These are phyloP conservation scores for Ilyonectria mors-panacis DNA, from an alignment of 2,329 filamentous ascomycete genomes.

Conservation along the genomic window DNA sequence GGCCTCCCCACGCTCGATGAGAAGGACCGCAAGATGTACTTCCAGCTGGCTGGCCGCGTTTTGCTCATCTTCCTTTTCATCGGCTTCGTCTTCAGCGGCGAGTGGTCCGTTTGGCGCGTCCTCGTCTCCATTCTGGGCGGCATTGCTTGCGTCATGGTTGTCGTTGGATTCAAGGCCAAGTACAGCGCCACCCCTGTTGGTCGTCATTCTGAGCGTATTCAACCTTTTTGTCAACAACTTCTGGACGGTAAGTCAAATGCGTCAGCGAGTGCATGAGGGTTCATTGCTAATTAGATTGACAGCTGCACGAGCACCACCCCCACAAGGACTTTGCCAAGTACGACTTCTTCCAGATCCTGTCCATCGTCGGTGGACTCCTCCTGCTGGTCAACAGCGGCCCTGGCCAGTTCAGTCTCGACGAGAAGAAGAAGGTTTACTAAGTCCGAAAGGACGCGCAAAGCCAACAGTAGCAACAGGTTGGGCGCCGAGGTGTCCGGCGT, in stretches of 20 bases:
- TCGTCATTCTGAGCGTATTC: slow-evolving; percentile 95
- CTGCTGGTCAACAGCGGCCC: slow-evolving; percentile 99
- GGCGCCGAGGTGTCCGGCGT: slow-evolving; percentile 25
- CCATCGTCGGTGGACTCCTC: slow-evolving; percentile 96
- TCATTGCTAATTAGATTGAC: slow-evolving; percentile 24
- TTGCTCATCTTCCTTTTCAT: slow-evolving; percentile 98
- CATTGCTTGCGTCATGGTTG: slow-evolving; percentile 96
- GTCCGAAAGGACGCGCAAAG: slow-evolving; percentile 10
- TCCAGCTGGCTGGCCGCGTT: slow-evolving; percentile 96
- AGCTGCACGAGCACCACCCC: slow-evolving; percentile 97
- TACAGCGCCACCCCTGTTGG: slow-evolving; percentile 94
- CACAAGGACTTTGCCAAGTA: slow-evolving; percentile 99
- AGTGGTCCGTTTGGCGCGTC: slow-evolving; percentile 92
- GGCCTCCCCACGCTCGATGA: slow-evolving; percentile 95
- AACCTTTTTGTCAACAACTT: slow-evolving; percentile 99
- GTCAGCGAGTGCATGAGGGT: not conserved
- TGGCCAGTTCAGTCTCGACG: slow-evolving; percentile 97
- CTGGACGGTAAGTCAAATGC: slow-evolving; percentile 84
- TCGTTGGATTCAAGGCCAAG: slow-evolving; percentile 99
- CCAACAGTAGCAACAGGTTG: slow-evolving; percentile 12
- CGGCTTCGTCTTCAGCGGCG: slow-evolving; percentile 94
- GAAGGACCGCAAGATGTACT: slow-evolving; percentile 99
- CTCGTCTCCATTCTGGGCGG: slow-evolving; percentile 88
- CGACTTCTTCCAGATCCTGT: slow-evolving; percentile 99
- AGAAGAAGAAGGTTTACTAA: slow-evolving; percentile 99